Percentiles rank a stretch among this genome's conserved stretches.
These are phyloP conservation scores for Hamamelis virginiana DNA, from an alignment of 164 flowering plant species.

Conservation along the genomic window DNA sequence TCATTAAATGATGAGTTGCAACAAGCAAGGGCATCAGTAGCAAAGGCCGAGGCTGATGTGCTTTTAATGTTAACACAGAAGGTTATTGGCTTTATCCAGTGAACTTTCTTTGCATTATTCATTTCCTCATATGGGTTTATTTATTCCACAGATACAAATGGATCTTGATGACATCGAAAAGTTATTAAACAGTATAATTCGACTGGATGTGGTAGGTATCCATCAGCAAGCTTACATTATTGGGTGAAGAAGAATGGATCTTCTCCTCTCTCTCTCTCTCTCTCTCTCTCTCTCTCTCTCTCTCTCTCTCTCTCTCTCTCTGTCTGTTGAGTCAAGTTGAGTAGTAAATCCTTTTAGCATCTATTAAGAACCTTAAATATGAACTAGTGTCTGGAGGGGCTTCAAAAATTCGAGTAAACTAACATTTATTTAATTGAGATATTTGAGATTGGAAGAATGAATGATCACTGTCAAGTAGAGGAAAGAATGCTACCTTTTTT, in stretches of 20 bases:
- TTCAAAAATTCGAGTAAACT: neutral
- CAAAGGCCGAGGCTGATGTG: constrained; percentile 80
- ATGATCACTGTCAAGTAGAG: neutral
- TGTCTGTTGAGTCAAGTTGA: neutral
- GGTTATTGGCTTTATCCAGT: constrained; percentile 40
- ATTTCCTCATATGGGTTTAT: constrained; percentile 9
- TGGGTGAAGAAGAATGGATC: neutral
- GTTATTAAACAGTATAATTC: constrained; percentile 39
- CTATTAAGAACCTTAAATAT: neutral
- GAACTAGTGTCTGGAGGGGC: neutral
- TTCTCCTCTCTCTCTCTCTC: neutral
- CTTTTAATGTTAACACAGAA: constrained; percentile 68
- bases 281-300: neutral
- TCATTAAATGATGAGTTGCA: constrained; percentile 90
- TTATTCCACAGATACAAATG: constrained; percentile 53
- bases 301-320: neutral
- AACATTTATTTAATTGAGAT: neutral
- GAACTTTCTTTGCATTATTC: constrained; percentile 8
- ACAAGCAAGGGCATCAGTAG: constrained; percentile 63
- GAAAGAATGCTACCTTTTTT: neutral
- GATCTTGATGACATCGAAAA: constrained; percentile 60
- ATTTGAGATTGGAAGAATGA: neutral
- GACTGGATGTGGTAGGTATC: constrained; percentile 69
- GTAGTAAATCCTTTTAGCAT: neutral
- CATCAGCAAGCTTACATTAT: neutral